phyloP scores from a whole-genome alignment of 805 yeast species.

The Cyberlindnera japonica region DNA sequence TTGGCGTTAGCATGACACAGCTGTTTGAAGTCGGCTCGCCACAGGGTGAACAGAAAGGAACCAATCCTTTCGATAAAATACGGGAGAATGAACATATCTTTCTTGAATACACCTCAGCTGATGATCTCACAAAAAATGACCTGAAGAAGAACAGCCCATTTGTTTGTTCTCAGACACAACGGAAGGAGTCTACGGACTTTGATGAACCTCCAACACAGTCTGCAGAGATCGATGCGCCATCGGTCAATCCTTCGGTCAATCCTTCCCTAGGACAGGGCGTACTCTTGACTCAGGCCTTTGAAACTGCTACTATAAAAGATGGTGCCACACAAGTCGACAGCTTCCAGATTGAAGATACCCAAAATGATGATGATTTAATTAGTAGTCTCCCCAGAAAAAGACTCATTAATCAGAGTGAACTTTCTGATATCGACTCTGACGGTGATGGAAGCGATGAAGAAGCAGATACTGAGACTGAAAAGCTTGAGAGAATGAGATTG shows the following conservation, averaged over 20 bases:
- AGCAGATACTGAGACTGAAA: slow-evolving; percentile 25
- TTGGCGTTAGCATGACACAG: slow-evolving; percentile 22
- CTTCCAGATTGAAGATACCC: slow-evolving; percentile 9
- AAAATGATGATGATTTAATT: slow-evolving; percentile 21
- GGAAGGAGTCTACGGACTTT: neutral
- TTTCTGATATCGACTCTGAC: slow-evolving; percentile 20
- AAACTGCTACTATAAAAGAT: slow-evolving; percentile 1
- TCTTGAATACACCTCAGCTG: slow-evolving; percentile 10
- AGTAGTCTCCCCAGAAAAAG: slow-evolving; percentile 25
- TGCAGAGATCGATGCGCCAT: slow-evolving; percentile 9
- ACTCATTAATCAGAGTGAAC: slow-evolving; percentile 19
- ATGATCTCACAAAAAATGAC: slow-evolving; percentile 1
- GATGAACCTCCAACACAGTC: slow-evolving; percentile 14
- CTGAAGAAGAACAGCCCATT: slow-evolving; percentile 5
- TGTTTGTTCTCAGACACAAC: neutral
- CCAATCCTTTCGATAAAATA: slow-evolving; percentile 15
- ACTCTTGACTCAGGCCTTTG: neutral
- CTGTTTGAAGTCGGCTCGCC: slow-evolving; percentile 23
- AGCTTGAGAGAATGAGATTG: slow-evolving; percentile 16
- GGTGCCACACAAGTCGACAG: slow-evolving; percentile 7
- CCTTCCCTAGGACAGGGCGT: neutral
- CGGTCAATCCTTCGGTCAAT: slow-evolving; percentile 2
- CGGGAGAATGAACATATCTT: slow-evolving; percentile 12
- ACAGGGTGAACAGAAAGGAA: slow-evolving; percentile 1
- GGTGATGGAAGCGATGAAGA: slow-evolving; percentile 19